Conservation (phyloP, 805 yeast genomes). For the Kodamaea laetipori region DNA sequence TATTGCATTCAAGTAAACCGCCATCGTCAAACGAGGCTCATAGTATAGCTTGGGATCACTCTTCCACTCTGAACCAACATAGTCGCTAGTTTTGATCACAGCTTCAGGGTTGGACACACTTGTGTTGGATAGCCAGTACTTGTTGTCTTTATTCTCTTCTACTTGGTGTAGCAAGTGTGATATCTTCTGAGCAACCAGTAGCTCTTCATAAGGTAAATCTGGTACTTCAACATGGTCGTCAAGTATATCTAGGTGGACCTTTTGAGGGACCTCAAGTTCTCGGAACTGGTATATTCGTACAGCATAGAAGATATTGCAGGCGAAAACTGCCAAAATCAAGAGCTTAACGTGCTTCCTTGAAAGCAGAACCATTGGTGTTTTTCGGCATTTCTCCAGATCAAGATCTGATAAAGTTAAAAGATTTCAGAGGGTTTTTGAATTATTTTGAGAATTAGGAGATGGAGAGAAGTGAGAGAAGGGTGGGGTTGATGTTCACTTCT, state of each 20-base stretch:
- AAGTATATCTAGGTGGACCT: too few species aligned
- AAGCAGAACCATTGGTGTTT: neutral
- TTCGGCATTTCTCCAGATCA: neutral
- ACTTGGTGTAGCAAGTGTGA: constrained; percentile 9
- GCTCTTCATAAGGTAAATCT: constrained; percentile 19
- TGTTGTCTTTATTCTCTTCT: constrained; percentile 14
- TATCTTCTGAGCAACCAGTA: constrained; percentile 19
- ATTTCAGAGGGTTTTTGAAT: too few species aligned
- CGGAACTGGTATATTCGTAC: constrained; percentile 20
- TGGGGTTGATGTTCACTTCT: too few species aligned
- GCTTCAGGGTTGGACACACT: constrained; percentile 11
- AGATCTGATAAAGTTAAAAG: too few species aligned
- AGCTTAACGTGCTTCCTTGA: constrained; percentile 14
- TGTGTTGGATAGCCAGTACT: constrained; percentile 21
- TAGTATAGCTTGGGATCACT: constrained; percentile 7
- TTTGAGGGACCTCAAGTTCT: constrained; percentile 15
- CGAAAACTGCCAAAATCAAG: constrained; percentile 21
- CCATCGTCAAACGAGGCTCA: constrained; percentile 26
- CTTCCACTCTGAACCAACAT: constrained; percentile 3
- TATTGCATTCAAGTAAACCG: constrained; percentile 19
- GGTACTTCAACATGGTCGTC: too few species aligned
- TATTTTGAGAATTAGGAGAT: too few species aligned
- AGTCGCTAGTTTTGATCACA: constrained; percentile 4
- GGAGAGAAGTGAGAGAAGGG: too few species aligned
- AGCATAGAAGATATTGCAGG: constrained; percentile 25